A percentile compares a stretch with the other conserved stretches of the same genome.
Evolutionary conservation across 2,329 filamentous ascomycete genomes (phyloP).

Genomic region (Fusarium heterosporum): DNA sequence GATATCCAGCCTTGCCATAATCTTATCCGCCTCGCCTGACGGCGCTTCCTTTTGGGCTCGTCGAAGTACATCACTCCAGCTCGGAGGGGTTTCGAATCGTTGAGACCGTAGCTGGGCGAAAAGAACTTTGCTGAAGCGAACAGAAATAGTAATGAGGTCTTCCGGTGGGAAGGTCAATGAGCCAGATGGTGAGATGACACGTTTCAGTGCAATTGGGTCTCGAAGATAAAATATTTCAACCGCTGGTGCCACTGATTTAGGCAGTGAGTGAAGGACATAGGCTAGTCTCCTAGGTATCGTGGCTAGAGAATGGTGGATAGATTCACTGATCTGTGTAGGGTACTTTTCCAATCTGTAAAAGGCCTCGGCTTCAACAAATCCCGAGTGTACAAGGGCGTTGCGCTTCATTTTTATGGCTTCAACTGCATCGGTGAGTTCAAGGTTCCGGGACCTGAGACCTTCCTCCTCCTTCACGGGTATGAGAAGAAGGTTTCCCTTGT

Average conservation of each 20-base stretch:
- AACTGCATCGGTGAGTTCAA: conserved; percentile 75
- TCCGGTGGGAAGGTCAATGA: conserved; percentile 75
- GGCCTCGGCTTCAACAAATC: conserved; percentile 84
- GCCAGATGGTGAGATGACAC: conserved; percentile 67
- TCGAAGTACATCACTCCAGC: conserved; percentile 56
- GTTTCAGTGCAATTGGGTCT: conserved; percentile 80
- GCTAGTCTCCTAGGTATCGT: conserved; percentile 86
- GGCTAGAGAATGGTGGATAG: conserved; percentile 79
- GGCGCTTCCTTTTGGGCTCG: conserved; percentile 33
- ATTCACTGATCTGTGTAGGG: conserved; percentile 77
- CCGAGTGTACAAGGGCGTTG: conserved; percentile 74
- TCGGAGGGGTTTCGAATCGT: conserved; percentile 75
- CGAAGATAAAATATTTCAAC: conserved; percentile 93
- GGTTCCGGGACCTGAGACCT: conserved; percentile 50
- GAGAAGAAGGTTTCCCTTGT: conserved; percentile 79
- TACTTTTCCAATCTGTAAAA: conserved; percentile 91
- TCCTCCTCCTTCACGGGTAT: conserved; percentile 66
- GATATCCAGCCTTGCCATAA: conserved; percentile 64
- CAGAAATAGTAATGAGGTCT: conserved; percentile 83
- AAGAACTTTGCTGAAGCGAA: conserved; percentile 86
- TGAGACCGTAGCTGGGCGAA: conserved; percentile 93
- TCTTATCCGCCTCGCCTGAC: conserved; percentile 30
- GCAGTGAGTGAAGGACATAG: conserved; percentile 79
- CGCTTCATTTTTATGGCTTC: conserved; percentile 67
- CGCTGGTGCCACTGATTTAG: conserved; percentile 82